Conservation (phyloP, 2,329 filamentous ascomycete species). For the Penicillium sp. region DNA sequence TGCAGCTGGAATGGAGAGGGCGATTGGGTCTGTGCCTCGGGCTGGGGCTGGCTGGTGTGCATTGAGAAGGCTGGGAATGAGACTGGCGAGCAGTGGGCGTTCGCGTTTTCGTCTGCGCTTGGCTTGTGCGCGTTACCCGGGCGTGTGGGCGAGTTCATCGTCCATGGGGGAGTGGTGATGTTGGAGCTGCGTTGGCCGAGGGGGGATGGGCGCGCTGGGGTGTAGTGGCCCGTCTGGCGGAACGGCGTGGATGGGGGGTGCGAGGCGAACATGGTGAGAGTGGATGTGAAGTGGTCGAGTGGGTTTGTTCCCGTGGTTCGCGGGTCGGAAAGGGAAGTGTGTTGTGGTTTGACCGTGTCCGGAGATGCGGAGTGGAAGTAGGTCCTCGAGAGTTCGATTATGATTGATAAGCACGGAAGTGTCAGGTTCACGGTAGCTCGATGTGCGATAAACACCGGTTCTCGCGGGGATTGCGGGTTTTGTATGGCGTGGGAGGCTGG, state of each 20-base stretch:
- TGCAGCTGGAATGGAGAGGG: slow-evolving; percentile 4
- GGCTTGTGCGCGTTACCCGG: slow-evolving; percentile 1
- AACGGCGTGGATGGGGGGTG: slow-evolving; percentile 22
- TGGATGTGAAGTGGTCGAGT: slow-evolving; percentile 7
- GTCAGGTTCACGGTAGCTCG: too few species aligned
- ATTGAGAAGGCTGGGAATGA: slow-evolving; percentile 11
- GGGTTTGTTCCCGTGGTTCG: slow-evolving; percentile 20
- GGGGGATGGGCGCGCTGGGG: slow-evolving; percentile 26
- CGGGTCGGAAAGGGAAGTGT: slow-evolving; percentile 22
- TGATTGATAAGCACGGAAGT: too few species aligned
- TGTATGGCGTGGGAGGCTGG: slow-evolving; percentile 11
- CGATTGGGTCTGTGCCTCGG: slow-evolving; percentile 2
- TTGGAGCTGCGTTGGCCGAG: slow-evolving; percentile 23
- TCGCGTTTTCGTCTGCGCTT: slow-evolving; percentile 9
- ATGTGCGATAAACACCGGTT: too few species aligned
- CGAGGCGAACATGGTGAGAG: slow-evolving; percentile 32
- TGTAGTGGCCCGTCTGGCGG: slow-evolving; percentile 23
- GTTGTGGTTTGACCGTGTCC: slow-evolving; percentile 16
- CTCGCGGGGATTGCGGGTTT: slow-evolving; percentile 7
- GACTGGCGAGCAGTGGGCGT: slow-evolving; percentile 12
- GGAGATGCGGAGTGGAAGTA: slow-evolving; percentile 3
- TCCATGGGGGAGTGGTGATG: slow-evolving; percentile 21
- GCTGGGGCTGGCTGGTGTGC: slow-evolving; percentile 6
- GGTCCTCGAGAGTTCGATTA: slow-evolving; percentile 3
- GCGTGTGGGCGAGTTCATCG: slow-evolving; percentile 18